Evolutionary conservation across 768 basidiomycete species (phyloP), one percentile per base, ranked within the genome.

Genomic region (Exsudoporus frostii): DNA sequence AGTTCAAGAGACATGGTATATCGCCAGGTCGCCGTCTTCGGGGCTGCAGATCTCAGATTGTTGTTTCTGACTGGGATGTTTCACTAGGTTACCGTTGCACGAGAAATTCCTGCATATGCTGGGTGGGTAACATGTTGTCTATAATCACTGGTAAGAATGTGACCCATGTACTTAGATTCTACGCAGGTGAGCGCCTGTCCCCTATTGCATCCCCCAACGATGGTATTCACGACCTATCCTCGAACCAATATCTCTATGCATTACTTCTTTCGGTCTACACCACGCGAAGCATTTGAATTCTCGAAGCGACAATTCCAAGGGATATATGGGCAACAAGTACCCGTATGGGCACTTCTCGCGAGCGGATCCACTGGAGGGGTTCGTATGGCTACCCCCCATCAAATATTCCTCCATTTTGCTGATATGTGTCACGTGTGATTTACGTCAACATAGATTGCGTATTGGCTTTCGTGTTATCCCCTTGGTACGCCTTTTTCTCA

Each of bases 91-190:
- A 98, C 97, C 0, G 83, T 98, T 19, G 84, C 85, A 1, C 79
- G 95, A 59, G 97, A 99, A 71, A 93, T 98, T 33, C 97, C 97
- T 2, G 96, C 94, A 9, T 98, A 98, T 66, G 94, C 95, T 30
- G 93, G 90, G 84, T 70, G 45, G 27, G 58, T 48, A 9, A 22
- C 15, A 7, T 30, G 22, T 45, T 24, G 0, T 33, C 37, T 20
- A 7, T 39, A 1, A 29, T 20, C 4, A 22, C 30, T 9, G 7
- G 22, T n/a, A 33, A 34, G 17, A 24, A 39, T 30, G 7, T 43
- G 15, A 53, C 17, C 0, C 15, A 15, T 19, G 32, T 32, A 45
- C 51, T 48, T 36, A 90, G 88, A 45, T 90, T 89, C 59, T 89
- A 89, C 65, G 74, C 84, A 42, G 82, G 85, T 84, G 55, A 46